These are phyloP conservation scores for Colletotrichum paranaense DNA, from an alignment of 2,329 filamentous ascomycete species.

Conservation along the genomic window DNA sequence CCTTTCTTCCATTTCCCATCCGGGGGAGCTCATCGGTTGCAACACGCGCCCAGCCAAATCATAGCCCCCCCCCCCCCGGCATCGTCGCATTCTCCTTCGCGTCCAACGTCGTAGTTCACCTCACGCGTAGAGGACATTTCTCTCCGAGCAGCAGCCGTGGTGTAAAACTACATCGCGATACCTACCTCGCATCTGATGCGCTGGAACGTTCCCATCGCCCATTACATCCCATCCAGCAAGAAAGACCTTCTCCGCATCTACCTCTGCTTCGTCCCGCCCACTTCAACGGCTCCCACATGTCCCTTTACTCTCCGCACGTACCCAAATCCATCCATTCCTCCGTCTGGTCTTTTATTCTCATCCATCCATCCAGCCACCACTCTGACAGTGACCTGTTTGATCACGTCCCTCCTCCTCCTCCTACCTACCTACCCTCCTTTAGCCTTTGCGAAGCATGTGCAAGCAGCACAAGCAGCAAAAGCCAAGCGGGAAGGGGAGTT, in stretches of 20 bases:
- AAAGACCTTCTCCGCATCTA: neutral
- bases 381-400: neutral
- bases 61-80: neutral
- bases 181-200: neutral
- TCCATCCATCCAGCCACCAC: neutral
- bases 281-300: neutral
- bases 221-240: too few species aligned
- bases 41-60: too few species aligned
- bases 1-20: neutral
- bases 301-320: neutral
- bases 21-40: neutral
- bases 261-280: neutral
- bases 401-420: neutral
- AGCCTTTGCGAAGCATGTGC: neutral
- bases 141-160: neutral
- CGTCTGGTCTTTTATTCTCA: neutral
- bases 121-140: neutral
- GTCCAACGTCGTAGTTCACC: neutral
- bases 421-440: neutral
- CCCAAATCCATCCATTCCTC: neutral
- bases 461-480: neutral
- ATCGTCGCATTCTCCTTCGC: neutral
- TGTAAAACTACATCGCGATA: neutral
- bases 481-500: neutral
- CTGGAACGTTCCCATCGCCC: neutral